Conservation (phyloP, 768 basidiomycete genomes). For the Leccinum imitatum region DNA sequence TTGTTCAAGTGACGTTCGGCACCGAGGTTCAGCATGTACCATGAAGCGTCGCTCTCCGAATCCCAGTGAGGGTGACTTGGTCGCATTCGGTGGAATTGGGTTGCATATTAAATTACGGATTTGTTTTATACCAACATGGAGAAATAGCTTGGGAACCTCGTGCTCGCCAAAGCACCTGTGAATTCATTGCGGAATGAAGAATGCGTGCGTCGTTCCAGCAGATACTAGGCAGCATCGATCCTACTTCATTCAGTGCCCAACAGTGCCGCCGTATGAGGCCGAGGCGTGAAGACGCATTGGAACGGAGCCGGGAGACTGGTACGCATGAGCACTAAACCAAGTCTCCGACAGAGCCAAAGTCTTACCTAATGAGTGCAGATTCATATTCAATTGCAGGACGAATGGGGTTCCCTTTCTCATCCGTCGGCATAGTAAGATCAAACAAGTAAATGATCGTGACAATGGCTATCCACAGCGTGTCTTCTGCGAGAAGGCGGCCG, state of each 20-base stretch:
- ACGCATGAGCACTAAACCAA: background rate
- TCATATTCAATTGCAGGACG: background rate
- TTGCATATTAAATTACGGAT: background rate
- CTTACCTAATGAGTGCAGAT: conserved; percentile 4
- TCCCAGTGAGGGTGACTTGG: background rate
- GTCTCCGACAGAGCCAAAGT: background rate
- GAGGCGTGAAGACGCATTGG: conserved; percentile 1
- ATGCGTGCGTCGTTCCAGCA: background rate
- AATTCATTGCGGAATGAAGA: background rate
- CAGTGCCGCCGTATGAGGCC: background rate
- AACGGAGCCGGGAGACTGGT: conserved; percentile 1
- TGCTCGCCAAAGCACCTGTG: background rate
- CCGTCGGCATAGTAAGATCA: conserved; percentile 3
- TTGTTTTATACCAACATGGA: background rate
- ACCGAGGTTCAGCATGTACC: background rate
- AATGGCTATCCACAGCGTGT: conserved; percentile 5
- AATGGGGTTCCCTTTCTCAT: background rate
- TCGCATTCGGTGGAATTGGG: background rate
- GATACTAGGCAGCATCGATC: background rate
- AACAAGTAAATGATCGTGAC: conserved; percentile 1
- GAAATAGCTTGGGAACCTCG: background rate
- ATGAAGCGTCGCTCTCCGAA: background rate
- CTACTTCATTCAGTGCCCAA: background rate
- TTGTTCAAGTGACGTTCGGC: background rate
- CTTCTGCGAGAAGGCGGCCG: conserved; percentile 6